Percentiles rank a stretch among this genome's conserved stretches.
Conservation (phyloP, 1,284 basidiomycete genomes). For the Wolfiporia cocos region DNA sequence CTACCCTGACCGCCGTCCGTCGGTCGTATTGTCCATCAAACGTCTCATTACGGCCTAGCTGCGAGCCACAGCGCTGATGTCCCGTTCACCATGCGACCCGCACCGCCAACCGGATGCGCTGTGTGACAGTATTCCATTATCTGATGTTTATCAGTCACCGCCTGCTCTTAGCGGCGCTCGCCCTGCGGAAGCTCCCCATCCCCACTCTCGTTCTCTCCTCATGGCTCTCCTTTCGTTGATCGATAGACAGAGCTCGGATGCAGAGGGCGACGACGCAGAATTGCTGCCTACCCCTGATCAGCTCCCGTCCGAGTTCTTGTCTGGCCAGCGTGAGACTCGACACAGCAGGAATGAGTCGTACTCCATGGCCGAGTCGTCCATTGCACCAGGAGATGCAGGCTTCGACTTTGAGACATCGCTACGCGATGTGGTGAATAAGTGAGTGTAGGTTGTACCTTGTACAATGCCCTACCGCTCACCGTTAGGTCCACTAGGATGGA, state of each 20-base stretch:
- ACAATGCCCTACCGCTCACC: neutral
- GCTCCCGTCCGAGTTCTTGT: neutral
- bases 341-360: conserved; percentile 2
- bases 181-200: conserved; percentile 3
- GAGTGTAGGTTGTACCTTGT: conserved; percentile 7
- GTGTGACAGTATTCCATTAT: too few relatives aligned
- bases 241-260: neutral
- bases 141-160: too few relatives aligned
- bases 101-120: too few relatives aligned
- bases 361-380: conserved; percentile 5
- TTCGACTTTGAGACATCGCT: conserved; percentile 38
- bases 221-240: conserved; percentile 5
- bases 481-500: conserved; percentile 25
- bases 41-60: too few relatives aligned
- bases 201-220: conserved; percentile 6
- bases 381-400: conserved; percentile 18
- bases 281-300: conserved; percentile 5
- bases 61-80: too few relatives aligned
- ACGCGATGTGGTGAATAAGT: conserved; percentile 29
- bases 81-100: too few relatives aligned
- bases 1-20: too few relatives aligned
- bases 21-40: too few relatives aligned
- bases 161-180: too few relatives aligned
- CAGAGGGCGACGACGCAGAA: conserved; percentile 5
- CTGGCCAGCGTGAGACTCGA: conserved; percentile 1